Evolutionary conservation across 2,329 filamentous ascomycete genomes (phyloP).

Genomic region (Aspergillus luchuensis): DNA sequence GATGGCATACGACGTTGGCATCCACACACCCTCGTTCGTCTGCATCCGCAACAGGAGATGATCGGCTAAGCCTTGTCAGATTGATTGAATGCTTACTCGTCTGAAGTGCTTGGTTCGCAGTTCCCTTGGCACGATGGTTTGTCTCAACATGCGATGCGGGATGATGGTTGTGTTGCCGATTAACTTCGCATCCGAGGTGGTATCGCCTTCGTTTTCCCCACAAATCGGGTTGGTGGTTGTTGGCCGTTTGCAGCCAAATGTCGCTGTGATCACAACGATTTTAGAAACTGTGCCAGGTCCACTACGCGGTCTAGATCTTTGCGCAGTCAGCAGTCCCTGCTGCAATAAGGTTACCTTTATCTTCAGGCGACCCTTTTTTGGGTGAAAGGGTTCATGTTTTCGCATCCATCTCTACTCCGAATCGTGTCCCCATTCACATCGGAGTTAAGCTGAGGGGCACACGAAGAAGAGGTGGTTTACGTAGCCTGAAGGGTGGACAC

Average conservation of each 20-base stretch:
- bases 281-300: constrained; percentile 12
- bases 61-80: constrained; percentile 3
- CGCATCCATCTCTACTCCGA: too few relatives aligned
- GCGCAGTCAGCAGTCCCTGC: neutral
- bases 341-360: neutral
- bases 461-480: neutral
- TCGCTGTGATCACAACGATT: neutral
- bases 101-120: neutral
- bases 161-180: neutral
- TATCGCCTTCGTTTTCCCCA: neutral
- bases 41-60: constrained; percentile 15
- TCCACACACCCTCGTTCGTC: neutral
- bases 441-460: neutral
- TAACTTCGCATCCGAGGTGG: neutral
- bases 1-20: constrained; percentile 8
- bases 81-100: neutral
- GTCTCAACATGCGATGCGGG: neutral
- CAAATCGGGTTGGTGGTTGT: neutral
- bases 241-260: constrained; percentile 16
- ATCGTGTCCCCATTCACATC: too few relatives aligned
- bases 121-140: neutral
- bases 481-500: neutral
- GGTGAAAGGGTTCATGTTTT: too few relatives aligned
- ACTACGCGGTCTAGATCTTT: neutral
- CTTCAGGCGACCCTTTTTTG: neutral